A percentile compares a stretch with the other conserved stretches of the same genome.
phyloP scores from a whole-genome alignment of 192 early-diverging fungal species.

The Entomortierella lignicola region DNA sequence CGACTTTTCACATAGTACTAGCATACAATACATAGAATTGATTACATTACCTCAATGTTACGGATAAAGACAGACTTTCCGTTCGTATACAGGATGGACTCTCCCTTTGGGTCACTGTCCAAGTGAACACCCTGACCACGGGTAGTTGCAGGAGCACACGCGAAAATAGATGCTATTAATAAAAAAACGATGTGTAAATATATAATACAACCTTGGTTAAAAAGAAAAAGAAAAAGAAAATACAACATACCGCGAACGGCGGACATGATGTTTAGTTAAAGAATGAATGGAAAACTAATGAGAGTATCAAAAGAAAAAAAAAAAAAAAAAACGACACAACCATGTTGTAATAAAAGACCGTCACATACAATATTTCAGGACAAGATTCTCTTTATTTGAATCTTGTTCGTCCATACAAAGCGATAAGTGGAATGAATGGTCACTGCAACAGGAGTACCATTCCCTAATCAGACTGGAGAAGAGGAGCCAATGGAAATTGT shows the following conservation, averaged over 20 bases:
- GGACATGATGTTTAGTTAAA: constrained; percentile 17
- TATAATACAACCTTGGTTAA: neutral
- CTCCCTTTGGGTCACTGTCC: constrained; percentile 85
- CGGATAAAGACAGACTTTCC: constrained; percentile 90
- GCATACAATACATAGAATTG: neutral
- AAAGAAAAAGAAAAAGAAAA: neutral
- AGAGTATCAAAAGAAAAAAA: neutral
- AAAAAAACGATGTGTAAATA: neutral
- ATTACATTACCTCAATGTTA: constrained; percentile 70
- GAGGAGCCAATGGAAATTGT: constrained; percentile 13
- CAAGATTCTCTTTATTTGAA: too few species aligned
- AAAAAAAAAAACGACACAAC: neutral
- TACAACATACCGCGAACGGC: constrained; percentile 34
- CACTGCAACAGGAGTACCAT: neutral
- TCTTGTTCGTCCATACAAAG: neutral
- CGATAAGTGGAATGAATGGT: neutral
- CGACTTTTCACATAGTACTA: too few species aligned
- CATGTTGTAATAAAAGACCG: neutral
- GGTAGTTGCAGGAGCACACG: constrained; percentile 78
- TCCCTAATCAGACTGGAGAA: neutral
- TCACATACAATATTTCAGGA: too few species aligned
- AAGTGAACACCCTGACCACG: constrained; percentile 88
- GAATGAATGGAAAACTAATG: neutral
- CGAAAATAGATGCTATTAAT: constrained; percentile 69
- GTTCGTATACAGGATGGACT: constrained; percentile 89